A percentile compares a stretch with the other conserved stretches of the same genome.
phyloP scores from a whole-genome alignment of 169 alveolate genomes.

The Plasmodium blacklocki region DNA sequence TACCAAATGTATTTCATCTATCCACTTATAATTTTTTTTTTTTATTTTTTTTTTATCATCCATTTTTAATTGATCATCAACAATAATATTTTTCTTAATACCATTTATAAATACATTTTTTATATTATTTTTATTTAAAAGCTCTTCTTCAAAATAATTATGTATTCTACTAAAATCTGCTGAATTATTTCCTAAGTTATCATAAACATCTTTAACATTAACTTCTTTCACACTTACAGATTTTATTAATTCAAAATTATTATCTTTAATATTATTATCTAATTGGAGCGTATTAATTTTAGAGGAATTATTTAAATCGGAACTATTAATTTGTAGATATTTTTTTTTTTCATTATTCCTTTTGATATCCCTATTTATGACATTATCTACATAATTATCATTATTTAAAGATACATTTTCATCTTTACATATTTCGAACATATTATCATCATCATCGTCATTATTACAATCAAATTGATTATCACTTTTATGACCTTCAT shows the following conservation, averaged over 20 bases:
- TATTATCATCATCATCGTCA: not conserved
- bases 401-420: not conserved
- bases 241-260: constrained; percentile 26
- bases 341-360: not conserved
- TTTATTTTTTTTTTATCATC: not conserved
- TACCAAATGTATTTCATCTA: constrained; percentile 83
- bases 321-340: constrained; percentile 4
- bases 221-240: constrained; percentile 33
- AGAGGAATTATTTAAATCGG: not conserved
- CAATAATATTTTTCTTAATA: constrained; percentile 42
- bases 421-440: not conserved
- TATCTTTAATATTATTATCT: constrained; percentile 7
- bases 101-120: constrained; percentile 74
- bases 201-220: constrained; percentile 29
- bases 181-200: constrained; percentile 25
- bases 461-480: not conserved
- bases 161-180: constrained; percentile 39
- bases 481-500: not conserved
- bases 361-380: not conserved
- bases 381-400: not conserved
- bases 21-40: constrained; percentile 59
- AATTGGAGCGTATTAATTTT: too few species aligned
- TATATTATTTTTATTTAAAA: constrained; percentile 38
- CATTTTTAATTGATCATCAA: constrained; percentile 37
- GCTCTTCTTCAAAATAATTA: constrained; percentile 41